Base-by-base conservation (phyloP, 106 monocot genomes). In the Dioscorea dumetorum region DNA sequence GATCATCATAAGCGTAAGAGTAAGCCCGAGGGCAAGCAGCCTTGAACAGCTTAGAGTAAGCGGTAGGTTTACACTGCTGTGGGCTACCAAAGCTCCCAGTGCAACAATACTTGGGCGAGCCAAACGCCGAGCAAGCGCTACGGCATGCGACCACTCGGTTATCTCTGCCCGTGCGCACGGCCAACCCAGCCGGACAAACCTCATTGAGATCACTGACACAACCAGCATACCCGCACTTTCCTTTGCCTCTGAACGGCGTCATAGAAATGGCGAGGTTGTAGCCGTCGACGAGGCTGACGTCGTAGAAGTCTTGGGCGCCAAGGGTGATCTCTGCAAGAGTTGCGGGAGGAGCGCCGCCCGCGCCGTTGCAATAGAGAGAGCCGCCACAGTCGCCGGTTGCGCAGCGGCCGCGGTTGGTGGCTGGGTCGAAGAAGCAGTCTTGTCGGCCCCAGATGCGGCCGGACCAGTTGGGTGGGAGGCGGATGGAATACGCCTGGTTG, bases 351-450 rank as follows among this genome's bases (percentile, higher is more conserved):
- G 57, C 73, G 17, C 95, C 95, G 49, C 88, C 86, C 21, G 73
- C 67, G 59, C 95, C 95, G 72, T 58, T 24, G 82, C 95, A 97
- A 78, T 84, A 78, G 67, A 97, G 84, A 48, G 64, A 15, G 33
- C 79, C 75, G 56, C 84, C 95, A 76, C 95, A 91, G 84, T 91
- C 95, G 28, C 91, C 95, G 56, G 95, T 91, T 31, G 82, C 84
- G 78, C 95, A 97, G 62, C 73, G 67, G 66, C 91, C 88, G 23
- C 66, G 71, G 57, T 83, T 78, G 5, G 95, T 57, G 61, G 75
- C 77, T 54, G 61, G 28, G 74, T 88, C 81, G 73, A 90, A 84
- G 71, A 58, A 0, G 82, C 95, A 97, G 72, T 72, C 86, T 28
- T 86, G 82, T 61, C 95, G 86, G 64, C 83, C 91, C 95, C 95